Base-by-base conservation (phyloP, 2,329 filamentous ascomycete genomes). In the Xylariaceae sp. region DNA sequence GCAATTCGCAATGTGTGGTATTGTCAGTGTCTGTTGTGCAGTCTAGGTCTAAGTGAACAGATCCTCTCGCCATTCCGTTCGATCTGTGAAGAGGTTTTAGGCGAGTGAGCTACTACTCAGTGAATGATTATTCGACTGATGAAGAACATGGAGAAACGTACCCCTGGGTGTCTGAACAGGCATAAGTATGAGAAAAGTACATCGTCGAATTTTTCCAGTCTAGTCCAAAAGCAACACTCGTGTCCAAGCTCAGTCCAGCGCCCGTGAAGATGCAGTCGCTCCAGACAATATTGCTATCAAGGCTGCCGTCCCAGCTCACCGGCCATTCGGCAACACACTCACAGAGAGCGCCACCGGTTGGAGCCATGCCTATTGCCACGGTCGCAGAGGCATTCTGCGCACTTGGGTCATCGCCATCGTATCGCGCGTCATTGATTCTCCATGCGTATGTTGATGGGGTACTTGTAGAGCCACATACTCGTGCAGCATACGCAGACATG, bases 311-410 rank as follows among this genome's bases (percentile, higher is more conserved):
- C 66, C 66, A 70, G 0, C 58, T 44, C 40, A 66, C 64, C 0
- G 66, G 66, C 67, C 67, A 69, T 36, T 66, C 62, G 0, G 58
- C 61, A 3, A 67, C 62, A n/a, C 67, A 70, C 49, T 69, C 66
- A 42, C 66, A 69, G 30, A 69, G 59, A 1, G 66, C 48, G 11
- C 46, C 56, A 11, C 45, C 52, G 32, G 45, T 45, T 1, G 56
- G 62, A 11, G 60, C 57, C 35, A 69, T 49, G 15, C 52, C 52
- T 11, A 54, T 41, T 38, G 49, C 52, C 15, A 52, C 40, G 10
- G 49, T 46, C 6, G 52, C 52, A n/a, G 44, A 52, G 11, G 38
- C 45, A 41, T 49, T 27, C 11, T n/a, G 39, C 12, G 53, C 54
- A 39, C 31, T 51, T 3, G 57, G 58, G 19, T 60, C 61, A 10